phyloP scores from a whole-genome alignment of 495 filamentous ascomycete species.

The Thermothielavioides terrestris region DNA sequence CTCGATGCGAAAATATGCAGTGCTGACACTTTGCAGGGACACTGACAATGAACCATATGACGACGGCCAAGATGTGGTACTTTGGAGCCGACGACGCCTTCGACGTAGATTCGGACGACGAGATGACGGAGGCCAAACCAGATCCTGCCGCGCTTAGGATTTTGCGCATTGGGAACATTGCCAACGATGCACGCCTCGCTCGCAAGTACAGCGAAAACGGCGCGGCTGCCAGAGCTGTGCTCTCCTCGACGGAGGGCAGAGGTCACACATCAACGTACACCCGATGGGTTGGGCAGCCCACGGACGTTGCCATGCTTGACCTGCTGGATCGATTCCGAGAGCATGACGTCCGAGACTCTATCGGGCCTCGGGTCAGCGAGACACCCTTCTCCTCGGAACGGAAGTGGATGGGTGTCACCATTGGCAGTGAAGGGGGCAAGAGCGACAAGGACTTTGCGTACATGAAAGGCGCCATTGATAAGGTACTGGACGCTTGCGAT shows the following conservation, averaged over 20 bases:
- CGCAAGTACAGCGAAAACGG: constrained; percentile 47
- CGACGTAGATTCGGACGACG: constrained; percentile 63
- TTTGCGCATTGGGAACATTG: constrained; percentile 85
- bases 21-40: constrained; percentile 48
- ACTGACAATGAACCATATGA: constrained; percentile 96
- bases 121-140: constrained; percentile 49
- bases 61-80: constrained; percentile 93
- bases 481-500: constrained; percentile 76
- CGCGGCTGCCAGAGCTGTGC: constrained; percentile 61
- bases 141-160: constrained; percentile 69
- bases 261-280: constrained; percentile 57
- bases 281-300: constrained; percentile 94
- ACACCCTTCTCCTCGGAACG: constrained; percentile 93
- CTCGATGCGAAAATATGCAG: too few species aligned
- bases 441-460: constrained; percentile 66
- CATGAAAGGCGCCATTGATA: constrained; percentile 90
- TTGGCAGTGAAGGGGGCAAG: constrained; percentile 49
- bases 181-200: constrained; percentile 84
- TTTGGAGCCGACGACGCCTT: constrained; percentile 64
- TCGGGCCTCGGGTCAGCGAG: constrained; percentile 69
- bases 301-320: constrained; percentile 91
- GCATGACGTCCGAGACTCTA: constrained; percentile 77
- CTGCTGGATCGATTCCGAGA: constrained; percentile 82
- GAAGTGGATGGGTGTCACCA: constrained; percentile 98
- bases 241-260: constrained; percentile 63